These are phyloP conservation scores for Yarrowia hollandica DNA, from an alignment of 805 yeast species.

Conservation along the genomic window DNA sequence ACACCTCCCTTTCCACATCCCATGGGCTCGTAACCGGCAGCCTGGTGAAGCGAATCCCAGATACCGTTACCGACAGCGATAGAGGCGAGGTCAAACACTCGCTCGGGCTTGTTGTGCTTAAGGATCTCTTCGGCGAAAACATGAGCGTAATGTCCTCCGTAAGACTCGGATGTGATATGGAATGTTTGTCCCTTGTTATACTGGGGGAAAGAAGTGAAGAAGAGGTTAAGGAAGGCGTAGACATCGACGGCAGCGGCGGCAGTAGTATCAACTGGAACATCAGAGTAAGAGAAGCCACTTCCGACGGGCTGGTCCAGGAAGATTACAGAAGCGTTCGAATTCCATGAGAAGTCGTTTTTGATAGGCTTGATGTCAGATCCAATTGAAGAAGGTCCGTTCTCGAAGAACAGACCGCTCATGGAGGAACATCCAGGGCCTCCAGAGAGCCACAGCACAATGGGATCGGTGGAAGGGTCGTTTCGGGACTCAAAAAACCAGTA, in stretches of 20 bases:
- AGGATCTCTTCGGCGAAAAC: conserved; percentile 73
- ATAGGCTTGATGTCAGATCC: conserved; percentile 55
- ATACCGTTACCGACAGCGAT: conserved; percentile 86
- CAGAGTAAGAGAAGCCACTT: conserved; percentile 68
- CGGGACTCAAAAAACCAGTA: conserved; percentile 78
- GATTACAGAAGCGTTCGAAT: conserved; percentile 73
- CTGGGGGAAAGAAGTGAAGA: conserved; percentile 59
- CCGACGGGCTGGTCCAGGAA: conserved; percentile 82
- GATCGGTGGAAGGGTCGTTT: conserved; percentile 76
- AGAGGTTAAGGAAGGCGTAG: conserved; percentile 68
- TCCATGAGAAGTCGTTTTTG: conserved; percentile 74
- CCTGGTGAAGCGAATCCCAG: conserved; percentile 77
- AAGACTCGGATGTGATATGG: conserved; percentile 83
- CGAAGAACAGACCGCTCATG: conserved; percentile 74
- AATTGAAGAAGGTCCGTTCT: conserved; percentile 75
- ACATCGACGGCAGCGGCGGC: conserved; percentile 77
- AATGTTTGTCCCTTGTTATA: conserved; percentile 45
- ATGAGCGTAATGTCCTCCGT: conserved; percentile 84
- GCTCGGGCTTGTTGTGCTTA: conserved; percentile 47
- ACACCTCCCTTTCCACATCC: conserved; percentile 82
- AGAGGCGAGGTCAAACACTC: conserved; percentile 67
- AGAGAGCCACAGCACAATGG: conserved; percentile 75
- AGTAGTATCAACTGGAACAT: conserved; percentile 49
- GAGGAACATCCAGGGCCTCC: conserved; percentile 91
- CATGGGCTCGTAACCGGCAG: conserved; percentile 81